Evolutionary conservation across 306 rosid genomes (phyloP), one percentile per base, ranked within the genome.

Genomic region (Pyrus betulifolia): DNA sequence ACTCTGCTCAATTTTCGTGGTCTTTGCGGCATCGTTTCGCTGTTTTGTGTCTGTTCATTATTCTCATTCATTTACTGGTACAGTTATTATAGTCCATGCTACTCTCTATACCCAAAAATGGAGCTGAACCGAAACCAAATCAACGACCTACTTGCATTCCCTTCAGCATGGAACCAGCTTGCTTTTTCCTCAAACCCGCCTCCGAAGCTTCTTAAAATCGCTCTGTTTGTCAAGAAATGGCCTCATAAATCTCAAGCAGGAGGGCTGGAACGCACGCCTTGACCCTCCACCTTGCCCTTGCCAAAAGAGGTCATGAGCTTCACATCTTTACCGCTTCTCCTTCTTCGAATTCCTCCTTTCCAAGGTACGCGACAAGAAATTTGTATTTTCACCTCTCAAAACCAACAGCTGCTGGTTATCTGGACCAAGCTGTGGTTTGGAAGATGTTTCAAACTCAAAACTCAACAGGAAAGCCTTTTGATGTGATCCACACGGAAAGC

Each of bases 161-260:
- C 93, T 78, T 78, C 76, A 63, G 90, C 93, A 15, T 87, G 90
- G 96, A 91, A 87, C 74, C 81, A 78, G 65, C 87, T 91, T 31
- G 23, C 35, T 15, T 89, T 87, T 75, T 21, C 91, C 65, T n/a
- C 84, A 71, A 74, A 74, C 13, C 85, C 83, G 65, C 91, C 90
- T 38, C 11, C 75, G 10, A 88, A 86, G 25, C 42, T 85, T 21
- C 88, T 88, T 1, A 91, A 88, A 84, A 85, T 89, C 70, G 95
- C 91, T 13, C 89, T 88, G 30, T 91, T 89, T 74, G 93, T 91
- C 77, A 91, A 84, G 89, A 89, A 88, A 86, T 91, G 97, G 95
- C 93, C 95, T 38, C 87, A 84, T 0, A 76, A 22, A 78, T 89
- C 93, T 77, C 90, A 74, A 4, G 93, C 90, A 1, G 90, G 95